A percentile compares a stretch with the other conserved stretches of the same genome.
Conservation (phyloP, 495 filamentous ascomycete species). For the Podospora fimiseda region DNA sequence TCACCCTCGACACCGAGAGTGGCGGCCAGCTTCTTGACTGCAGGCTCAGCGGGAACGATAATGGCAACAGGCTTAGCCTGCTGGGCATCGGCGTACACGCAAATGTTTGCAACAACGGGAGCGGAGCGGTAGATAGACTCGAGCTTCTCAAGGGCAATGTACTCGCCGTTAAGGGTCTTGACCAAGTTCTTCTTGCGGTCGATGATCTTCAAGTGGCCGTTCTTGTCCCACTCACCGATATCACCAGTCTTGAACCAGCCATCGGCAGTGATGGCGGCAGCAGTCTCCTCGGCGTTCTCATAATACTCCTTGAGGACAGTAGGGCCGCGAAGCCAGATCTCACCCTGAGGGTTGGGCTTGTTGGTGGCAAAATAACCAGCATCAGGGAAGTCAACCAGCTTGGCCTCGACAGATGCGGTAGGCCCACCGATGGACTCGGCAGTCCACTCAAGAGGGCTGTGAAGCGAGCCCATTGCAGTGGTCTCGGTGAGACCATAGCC, state of each 20-base stretch:
- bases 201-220: conserved; percentile 81
- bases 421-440: conserved; percentile 72
- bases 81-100: conserved; percentile 76
- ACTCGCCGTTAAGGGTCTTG: conserved; percentile 94
- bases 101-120: conserved; percentile 87
- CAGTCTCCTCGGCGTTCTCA: conserved; percentile 77
- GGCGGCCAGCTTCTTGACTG: conserved; percentile 75
- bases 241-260: conserved; percentile 97
- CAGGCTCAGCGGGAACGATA: conserved; percentile 82
- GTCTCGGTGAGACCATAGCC: conserved; percentile 98
- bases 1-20: conserved; percentile 65
- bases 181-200: conserved; percentile 98
- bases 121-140: conserved; percentile 89
- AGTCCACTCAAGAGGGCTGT: conserved; percentile 87
- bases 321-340: conserved; percentile 85
- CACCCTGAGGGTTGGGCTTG: conserved; percentile 83
- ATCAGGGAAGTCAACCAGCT: conserved; percentile 92
- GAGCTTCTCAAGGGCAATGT: conserved; percentile 98
- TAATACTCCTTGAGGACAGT: conserved; percentile 70
- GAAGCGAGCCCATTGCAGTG: conserved; percentile 84
- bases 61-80: conserved; percentile 87
- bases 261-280: conserved; percentile 63
- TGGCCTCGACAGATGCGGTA: conserved; percentile 77
- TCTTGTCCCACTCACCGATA: conserved; percentile 80
- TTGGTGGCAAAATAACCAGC: conserved; percentile 85